Evolutionary conservation across 140 eudicot genomes (phyloP), one percentile per base, ranked within the genome.

Genomic region (Bidens hawaiensis): DNA sequence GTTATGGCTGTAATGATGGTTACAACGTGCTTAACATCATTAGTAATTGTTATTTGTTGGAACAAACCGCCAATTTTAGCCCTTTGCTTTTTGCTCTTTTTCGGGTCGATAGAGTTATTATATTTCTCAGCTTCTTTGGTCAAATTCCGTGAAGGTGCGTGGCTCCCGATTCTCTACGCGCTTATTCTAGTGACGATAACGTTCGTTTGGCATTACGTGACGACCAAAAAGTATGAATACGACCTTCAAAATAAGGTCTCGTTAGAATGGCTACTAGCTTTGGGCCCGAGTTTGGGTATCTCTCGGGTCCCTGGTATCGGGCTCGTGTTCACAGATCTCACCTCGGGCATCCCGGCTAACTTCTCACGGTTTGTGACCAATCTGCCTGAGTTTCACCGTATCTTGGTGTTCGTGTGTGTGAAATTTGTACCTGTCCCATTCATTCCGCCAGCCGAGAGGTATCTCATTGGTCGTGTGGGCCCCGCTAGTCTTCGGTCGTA

Each of bases 231-330:
- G 46, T 82, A 83, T 19, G 68, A 82, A 72, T 90, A 79, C 26
- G 97, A 90, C 41, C 46, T 79, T 12, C 88, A 90, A 67, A 86
- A 87, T 75, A 90, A 87, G 70, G 88, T 90, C 16, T 76, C 96
- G 0, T 75, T 90, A 24, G 87, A 90, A 56, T 87, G 98, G 96
- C 66, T 90, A 4, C 79, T 85, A 17, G 88, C 85, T 14, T 77
- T 84, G 52, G 80, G 94, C 45, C 85, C 94, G 1, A 81, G 89
- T 63, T 79, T 90, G 9, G 98, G 96, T 16, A 72, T 87, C 46
- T 76, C 94, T 4, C 30, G 98, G 52, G 96, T 87, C 17, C 94
- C 93, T 0, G 96, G 98, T 19, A 87, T 90, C 10, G 98, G 98
- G 45, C 83, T 90, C 36, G 81, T 90, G 42, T 83, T 87, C 75